Evolutionary conservation across 768 basidiomycete genomes (phyloP), one percentile per base, ranked within the genome.

Genomic region (Multifurca ochricompacta): DNA sequence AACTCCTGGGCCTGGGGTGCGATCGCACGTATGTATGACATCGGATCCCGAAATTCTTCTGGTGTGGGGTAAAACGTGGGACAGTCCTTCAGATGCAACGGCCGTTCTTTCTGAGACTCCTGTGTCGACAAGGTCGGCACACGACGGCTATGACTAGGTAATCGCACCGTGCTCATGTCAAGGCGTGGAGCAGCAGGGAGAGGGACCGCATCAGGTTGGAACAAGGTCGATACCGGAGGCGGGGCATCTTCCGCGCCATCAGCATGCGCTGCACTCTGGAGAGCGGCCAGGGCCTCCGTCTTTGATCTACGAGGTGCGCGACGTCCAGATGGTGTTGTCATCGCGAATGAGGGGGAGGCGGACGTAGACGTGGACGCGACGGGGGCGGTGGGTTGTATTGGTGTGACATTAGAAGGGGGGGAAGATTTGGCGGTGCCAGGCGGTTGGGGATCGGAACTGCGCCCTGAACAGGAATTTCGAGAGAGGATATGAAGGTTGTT

Each of bases 41-140:
- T 86, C 34, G 95, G 92, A 71, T 97, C 91, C 66, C 80, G 82
- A 70, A 93, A 99, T 69, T 99, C 88, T 54, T 92, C 94, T n/a
- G 71, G 66, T 1, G 85, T 87, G 21, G 96, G 96, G 68, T 84
- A 86, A 66, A 82, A 99, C 61, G 81, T 82, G 4, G 91, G 96
- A 62, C 91, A 95, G 65, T 97, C 91, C 57, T 83, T 75, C 49
- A 99, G 75, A 16, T 80, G 91, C 70, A 97, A 97, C 10, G 87
- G 83, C 37, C 95, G 79, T 28, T 77, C 70, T n/a, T 71, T 69
- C 19, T 44, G 40, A n/a, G 49, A 31, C 18, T 67, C 69, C 47
- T 67, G 67, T 35, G 71, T 69, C 7, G 48, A 51, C n/a, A n/a
- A n/a, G n/a, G 30, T 6, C 3, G 48, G 35, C 34, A 69, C 67